These are phyloP conservation scores for Agrocybe praecox DNA, from an alignment of 768 basidiomycete species.

Conservation along the genomic window DNA sequence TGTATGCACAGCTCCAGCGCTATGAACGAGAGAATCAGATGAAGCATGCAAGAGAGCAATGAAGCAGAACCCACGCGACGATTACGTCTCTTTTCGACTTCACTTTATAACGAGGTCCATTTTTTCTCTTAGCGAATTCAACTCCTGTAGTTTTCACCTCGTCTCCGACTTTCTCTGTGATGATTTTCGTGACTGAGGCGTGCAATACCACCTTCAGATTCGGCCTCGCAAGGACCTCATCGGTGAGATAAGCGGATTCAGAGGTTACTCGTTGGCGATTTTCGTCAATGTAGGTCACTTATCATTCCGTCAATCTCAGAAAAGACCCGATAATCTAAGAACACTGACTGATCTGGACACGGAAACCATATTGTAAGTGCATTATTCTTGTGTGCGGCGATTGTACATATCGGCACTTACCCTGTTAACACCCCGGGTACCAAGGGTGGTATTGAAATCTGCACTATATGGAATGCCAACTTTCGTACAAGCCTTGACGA, in stretches of 20 bases:
- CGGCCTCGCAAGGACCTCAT: conserved; percentile 55
- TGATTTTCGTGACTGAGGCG: conserved; percentile 54
- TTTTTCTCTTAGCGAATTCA: conserved; percentile 45
- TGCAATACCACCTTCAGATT: conserved; percentile 61
- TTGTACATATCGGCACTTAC: conserved; percentile 42
- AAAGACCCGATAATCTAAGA: neutral
- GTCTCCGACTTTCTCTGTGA: conserved; percentile 39
- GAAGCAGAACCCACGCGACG: conserved; percentile 43
- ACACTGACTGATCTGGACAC: conserved; percentile 32
- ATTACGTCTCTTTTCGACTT: conserved; percentile 56
- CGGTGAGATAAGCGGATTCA: conserved; percentile 65
- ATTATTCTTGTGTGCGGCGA: neutral
- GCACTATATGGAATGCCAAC: conserved; percentile 52
- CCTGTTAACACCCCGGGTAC: conserved; percentile 58
- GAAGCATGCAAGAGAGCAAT: neutral
- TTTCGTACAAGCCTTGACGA: conserved; percentile 53
- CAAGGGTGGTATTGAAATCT: conserved; percentile 58
- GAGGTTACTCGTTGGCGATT: conserved; percentile 54
- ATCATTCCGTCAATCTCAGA: conserved; percentile 1
- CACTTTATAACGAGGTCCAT: conserved; percentile 38
- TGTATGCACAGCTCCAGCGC: conserved; percentile 61
- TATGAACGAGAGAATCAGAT: conserved; percentile 19
- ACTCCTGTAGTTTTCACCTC: conserved; percentile 54
- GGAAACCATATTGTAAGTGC: neutral
- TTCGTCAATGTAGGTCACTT: conserved; percentile 68